Conservation (phyloP, 2,329 filamentous ascomycete species). For the Monilinia polystroma region DNA sequence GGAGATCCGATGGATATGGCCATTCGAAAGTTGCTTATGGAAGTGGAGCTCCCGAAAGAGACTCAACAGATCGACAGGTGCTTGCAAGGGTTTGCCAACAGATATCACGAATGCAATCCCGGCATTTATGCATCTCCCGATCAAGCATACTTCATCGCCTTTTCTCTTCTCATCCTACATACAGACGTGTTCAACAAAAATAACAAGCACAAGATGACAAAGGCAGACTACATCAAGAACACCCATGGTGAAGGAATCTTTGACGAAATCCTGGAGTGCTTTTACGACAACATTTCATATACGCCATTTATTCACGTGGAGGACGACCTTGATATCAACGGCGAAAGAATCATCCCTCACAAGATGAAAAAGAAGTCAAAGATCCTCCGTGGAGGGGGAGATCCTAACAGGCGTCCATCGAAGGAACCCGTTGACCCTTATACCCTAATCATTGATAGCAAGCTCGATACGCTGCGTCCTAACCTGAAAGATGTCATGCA, state of each 20-base stretch:
- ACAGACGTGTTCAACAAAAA: conserved; percentile 99
- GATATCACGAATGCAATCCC: conserved; percentile 97
- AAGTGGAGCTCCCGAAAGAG: conserved; percentile 92
- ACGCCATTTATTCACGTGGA: conserved; percentile 98
- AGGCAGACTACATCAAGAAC: conserved; percentile 91
- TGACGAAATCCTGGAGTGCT: conserved; percentile 89
- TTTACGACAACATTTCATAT: conserved; percentile 98
- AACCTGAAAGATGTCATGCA: conserved; percentile 90
- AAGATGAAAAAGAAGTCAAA: conserved; percentile 66
- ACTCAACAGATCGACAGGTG: conserved; percentile 97
- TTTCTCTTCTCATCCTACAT: conserved; percentile 92
- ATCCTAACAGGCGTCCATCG: conserved; percentile 61
- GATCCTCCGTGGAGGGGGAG: conserved; percentile 64
- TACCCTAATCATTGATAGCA: conserved; percentile 86
- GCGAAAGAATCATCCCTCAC: conserved; percentile 67
- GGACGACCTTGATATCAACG: conserved; percentile 79
- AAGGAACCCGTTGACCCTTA: conserved; percentile 95
- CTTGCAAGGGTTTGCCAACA: conserved; percentile 88
- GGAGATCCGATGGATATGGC: conserved; percentile 98
- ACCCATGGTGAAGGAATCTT: conserved; percentile 89
- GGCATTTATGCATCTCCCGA: conserved; percentile 89
- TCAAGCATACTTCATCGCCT: conserved; percentile 97
- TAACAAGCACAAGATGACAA: conserved; percentile 99
- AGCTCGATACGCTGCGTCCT: conserved; percentile 77
- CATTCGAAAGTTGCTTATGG: conserved; percentile 91